These are phyloP conservation scores for Colletotrichum destructivum DNA, from an alignment of 2,329 filamentous ascomycete species.

Conservation along the genomic window DNA sequence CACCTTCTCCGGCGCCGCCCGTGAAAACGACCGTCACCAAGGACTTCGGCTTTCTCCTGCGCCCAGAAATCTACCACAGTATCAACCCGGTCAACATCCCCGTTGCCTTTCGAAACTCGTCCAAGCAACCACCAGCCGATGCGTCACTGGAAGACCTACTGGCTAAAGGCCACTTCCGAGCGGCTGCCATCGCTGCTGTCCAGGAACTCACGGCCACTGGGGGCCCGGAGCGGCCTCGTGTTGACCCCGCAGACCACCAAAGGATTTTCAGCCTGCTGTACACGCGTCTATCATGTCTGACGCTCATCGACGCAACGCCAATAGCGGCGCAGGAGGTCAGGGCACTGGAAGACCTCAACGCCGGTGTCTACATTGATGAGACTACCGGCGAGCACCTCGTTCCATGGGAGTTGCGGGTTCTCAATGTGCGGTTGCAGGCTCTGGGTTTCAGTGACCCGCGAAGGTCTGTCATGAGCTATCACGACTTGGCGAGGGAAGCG, in stretches of 20 bases:
- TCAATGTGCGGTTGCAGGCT: slow-evolving; percentile 87
- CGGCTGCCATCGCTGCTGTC: slow-evolving; percentile 79
- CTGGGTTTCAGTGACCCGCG: slow-evolving; percentile 89
- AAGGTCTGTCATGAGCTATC: slow-evolving; percentile 89
- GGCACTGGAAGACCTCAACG: slow-evolving; percentile 73
- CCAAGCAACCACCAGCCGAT: slow-evolving; percentile 73
- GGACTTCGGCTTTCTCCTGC: slow-evolving; percentile 86
- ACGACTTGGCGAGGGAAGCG: slow-evolving; percentile 87
- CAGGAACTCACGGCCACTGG: slow-evolving; percentile 67
- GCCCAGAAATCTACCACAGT: slow-evolving; percentile 86
- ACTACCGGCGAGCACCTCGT: slow-evolving; percentile 75
- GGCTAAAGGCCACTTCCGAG: slow-evolving; percentile 81
- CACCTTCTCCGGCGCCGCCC: slow-evolving; percentile 53
- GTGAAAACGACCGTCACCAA: slow-evolving; percentile 63
- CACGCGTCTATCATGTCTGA: slow-evolving; percentile 84
- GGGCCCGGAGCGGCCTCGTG: slow-evolving; percentile 42
- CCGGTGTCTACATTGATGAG: slow-evolving; percentile 70
- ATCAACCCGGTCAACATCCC: slow-evolving; percentile 76
- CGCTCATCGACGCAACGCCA: slow-evolving; percentile 81
- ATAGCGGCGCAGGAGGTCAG: slow-evolving; percentile 79
- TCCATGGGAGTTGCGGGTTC: slow-evolving; percentile 88
- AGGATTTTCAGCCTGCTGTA: slow-evolving; percentile 85
- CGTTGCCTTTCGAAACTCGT: slow-evolving; percentile 77
- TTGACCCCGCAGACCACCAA: slow-evolving; percentile 70
- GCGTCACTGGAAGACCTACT: slow-evolving; percentile 80